These are phyloP conservation scores for Chalaropsis thielavioides DNA, from an alignment of 2,329 filamentous ascomycete species.

Conservation along the genomic window DNA sequence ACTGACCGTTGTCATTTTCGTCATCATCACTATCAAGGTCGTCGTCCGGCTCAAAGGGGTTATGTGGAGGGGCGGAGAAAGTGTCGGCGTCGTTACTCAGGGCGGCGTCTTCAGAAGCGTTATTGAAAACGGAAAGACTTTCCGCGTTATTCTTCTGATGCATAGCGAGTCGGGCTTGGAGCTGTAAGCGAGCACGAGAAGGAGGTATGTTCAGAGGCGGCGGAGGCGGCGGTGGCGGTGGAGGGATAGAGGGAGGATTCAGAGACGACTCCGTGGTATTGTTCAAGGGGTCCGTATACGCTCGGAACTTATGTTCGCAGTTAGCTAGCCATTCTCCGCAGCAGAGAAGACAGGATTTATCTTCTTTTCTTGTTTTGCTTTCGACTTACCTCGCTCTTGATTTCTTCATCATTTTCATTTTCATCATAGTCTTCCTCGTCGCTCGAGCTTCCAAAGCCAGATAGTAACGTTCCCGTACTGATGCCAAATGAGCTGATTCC, in stretches of 20 bases:
- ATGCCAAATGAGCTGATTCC: conserved; percentile 60
- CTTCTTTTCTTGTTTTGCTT: not conserved
- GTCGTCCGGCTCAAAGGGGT: conserved; percentile 41
- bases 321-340: conserved; percentile 5
- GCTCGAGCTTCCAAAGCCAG: conserved; percentile 86
- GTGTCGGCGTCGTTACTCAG: not conserved
- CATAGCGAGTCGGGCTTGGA: conserved; percentile 74
- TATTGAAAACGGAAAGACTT: conserved; percentile 32
- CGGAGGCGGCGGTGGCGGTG: conserved; percentile 51
- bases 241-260: conserved; percentile 44
- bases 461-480: conserved; percentile 61
- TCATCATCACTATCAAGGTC: conserved; percentile 40
- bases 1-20: conserved; percentile 28
- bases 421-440: conserved; percentile 95
- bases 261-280: conserved; percentile 32
- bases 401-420: conserved; percentile 58
- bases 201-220: conserved; percentile 74
- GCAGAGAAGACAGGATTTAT: not conserved
- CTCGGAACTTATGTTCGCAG: conserved; percentile 36
- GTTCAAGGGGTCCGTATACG: conserved; percentile 42
- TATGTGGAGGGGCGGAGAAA: conserved; percentile 26
- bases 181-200: conserved; percentile 70
- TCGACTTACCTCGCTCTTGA: conserved; percentile 48
- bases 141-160: conserved; percentile 50
- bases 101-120: conserved; percentile 24